These are phyloP conservation scores for Kernera saxatilis DNA, from an alignment of 345 rosid genomes.

Conservation along the genomic window DNA sequence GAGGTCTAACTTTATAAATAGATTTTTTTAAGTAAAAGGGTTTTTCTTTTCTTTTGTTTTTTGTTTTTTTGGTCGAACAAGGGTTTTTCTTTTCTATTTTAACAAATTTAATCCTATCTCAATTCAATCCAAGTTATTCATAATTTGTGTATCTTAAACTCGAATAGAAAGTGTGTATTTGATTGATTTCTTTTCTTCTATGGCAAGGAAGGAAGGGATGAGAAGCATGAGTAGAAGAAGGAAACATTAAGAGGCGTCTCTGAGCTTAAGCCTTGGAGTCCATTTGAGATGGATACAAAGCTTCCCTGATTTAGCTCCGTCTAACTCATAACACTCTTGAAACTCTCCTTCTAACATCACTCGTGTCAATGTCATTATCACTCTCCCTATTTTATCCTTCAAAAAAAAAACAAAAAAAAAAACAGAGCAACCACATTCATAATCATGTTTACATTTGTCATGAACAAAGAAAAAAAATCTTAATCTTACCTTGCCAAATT, in stretches of 20 bases:
- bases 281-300: constrained; percentile 66
- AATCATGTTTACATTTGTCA: neutral
- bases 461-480: too few relatives aligned
- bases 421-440: neutral
- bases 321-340: constrained; percentile 51
- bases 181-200: neutral
- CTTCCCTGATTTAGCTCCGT: constrained; percentile 66
- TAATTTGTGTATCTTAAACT: too few relatives aligned
- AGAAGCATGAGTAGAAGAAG: neutral
- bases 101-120: too few relatives aligned
- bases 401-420: neutral
- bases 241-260: constrained; percentile 33
- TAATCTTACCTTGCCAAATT: constrained; percentile 67
- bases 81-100: too few relatives aligned
- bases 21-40: too few relatives aligned
- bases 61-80: too few relatives aligned
- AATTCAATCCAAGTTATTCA: too few relatives aligned
- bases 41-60: too few relatives aligned
- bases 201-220: neutral
- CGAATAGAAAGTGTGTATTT: too few relatives aligned
- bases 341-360: constrained; percentile 72
- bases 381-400: constrained; percentile 74
- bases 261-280: constrained; percentile 60
- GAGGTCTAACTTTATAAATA: neutral
- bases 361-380: constrained; percentile 78